A percentile compares a stretch with the other conserved stretches of the same genome.
These are phyloP conservation scores for Verticillium albo-atrum DNA, from an alignment of 2,329 filamentous ascomycete genomes.

Conservation along the genomic window DNA sequence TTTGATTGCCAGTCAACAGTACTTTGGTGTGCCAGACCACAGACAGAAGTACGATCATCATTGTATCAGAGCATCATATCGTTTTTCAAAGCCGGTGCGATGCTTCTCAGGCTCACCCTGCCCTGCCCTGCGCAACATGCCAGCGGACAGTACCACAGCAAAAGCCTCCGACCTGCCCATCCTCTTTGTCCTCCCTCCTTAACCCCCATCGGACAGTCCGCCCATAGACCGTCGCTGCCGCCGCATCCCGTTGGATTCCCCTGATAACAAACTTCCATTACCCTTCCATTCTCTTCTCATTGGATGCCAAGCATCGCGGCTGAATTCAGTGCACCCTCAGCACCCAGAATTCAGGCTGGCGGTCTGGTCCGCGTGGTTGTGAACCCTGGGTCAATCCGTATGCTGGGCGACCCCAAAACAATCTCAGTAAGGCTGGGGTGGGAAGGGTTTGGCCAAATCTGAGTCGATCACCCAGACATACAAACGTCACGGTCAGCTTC, in stretches of 20 bases:
- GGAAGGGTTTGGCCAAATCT: too few species aligned
- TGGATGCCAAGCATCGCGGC: not conserved
- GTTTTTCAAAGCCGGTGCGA: not conserved
- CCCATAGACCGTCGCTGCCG: not conserved
- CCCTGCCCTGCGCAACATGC: not conserved
- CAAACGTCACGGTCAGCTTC: not conserved
- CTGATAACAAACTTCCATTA: not conserved
- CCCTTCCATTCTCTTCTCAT: not conserved
- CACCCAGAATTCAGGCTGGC: not conserved
- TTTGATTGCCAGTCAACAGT: not conserved
- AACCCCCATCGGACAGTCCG: not conserved
- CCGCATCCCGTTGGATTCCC: not conserved
- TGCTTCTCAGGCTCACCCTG: not conserved
- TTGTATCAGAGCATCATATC: not conserved
- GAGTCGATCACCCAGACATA: too few species aligned
- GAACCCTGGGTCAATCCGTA: too few species aligned
- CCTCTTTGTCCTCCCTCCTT: not conserved
- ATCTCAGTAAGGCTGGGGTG: too few species aligned
- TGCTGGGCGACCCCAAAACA: too few species aligned
- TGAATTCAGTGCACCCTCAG: not conserved
- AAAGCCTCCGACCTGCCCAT: not conserved
- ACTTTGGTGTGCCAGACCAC: not conserved
- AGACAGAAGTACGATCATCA: not conserved
- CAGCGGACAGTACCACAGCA: not conserved
- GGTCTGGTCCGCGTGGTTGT: too few species aligned